Evolutionary conservation across 371 early-diverging fungal species (phyloP), one percentile per base, ranked within the genome.

Genomic region (Mortierella sp.): DNA sequence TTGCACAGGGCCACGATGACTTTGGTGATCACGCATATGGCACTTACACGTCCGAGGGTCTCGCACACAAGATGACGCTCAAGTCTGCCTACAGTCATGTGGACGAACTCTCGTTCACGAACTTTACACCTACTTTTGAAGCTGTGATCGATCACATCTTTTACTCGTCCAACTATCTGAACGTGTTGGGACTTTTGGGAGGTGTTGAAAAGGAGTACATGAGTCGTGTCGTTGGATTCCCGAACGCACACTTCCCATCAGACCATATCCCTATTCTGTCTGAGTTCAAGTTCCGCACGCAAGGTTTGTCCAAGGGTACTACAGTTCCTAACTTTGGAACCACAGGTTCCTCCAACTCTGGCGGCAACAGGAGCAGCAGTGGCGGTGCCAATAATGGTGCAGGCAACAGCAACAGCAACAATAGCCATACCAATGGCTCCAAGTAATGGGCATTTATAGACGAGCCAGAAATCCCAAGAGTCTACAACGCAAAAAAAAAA

Each of bases 101-200:
- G 1, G 86, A 81, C 48, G 94, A 93, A 69, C 84, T 96, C 66
- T 93, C 91, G 15, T 96, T 98, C 84, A 99, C 99, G 19, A 99
- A 98, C 83, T 97, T 89, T 81, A 97, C 96, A 11, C 97, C 99
- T 1, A 81, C 82, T 1, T 99, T 96, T 74, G 91, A 87, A 64
- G 99, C 96, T 0, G 94, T 94, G 19, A 94, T 99, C 74, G 99
- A 99, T 85, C 99, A 99, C 77, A 95, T 99, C 66, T 99, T 98
- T 94, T 95, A 95, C 84, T 87, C 94, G 6, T 89, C 90, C 51
- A 89, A 87, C 51, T 88, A 95, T 28, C 81, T 95, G 37, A 84
- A 88, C 21, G 89, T 93, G n/a, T 87, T 92, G 21, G 97, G 97
- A 0, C 76, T 98, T 19, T 82, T 98, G 61, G 95, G 95, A 4